Percentiles rank a stretch among this genome's conserved stretches.
phyloP scores from a whole-genome alignment of 352 stramenopile species.

The Peronospora farinosa region DNA sequence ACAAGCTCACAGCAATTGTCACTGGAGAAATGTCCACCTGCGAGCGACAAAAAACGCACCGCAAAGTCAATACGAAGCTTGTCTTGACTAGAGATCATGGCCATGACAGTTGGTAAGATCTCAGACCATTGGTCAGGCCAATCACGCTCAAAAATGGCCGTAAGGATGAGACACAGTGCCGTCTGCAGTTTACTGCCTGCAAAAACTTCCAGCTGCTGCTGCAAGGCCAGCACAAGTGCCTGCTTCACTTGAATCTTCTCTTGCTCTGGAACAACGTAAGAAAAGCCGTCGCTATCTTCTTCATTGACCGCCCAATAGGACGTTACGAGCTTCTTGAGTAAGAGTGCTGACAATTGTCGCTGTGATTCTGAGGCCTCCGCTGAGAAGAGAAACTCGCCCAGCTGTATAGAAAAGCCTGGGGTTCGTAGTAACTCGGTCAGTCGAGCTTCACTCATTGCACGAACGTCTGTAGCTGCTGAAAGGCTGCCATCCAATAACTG shows the following conservation, averaged over 20 bases:
- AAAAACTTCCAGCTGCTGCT: slow-evolving; percentile 56
- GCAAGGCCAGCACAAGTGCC: slow-evolving; percentile 48
- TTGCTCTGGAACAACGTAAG: slow-evolving; percentile 49
- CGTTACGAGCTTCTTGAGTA: slow-evolving; percentile 73
- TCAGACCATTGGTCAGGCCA: slow-evolving; percentile 80
- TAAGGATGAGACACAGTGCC: slow-evolving; percentile 64
- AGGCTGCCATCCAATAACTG: slow-evolving; percentile 52
- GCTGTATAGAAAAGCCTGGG: slow-evolving; percentile 63
- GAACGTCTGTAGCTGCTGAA: slow-evolving; percentile 37
- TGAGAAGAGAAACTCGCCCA: slow-evolving; percentile 66
- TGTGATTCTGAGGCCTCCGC: slow-evolving; percentile 31
- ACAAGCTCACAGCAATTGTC: slow-evolving; percentile 78
- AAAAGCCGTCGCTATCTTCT: slow-evolving; percentile 9
- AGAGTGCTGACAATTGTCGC: slow-evolving; percentile 60
- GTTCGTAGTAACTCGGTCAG: slow-evolving; percentile 51
- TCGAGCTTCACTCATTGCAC: slow-evolving; percentile 55
- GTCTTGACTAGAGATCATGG: slow-evolving; percentile 47
- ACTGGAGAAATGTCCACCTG: slow-evolving; percentile 66
- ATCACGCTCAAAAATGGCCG: slow-evolving; percentile 78
- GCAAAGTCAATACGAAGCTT: slow-evolving; percentile 60
- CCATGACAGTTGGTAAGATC: slow-evolving; percentile 56
- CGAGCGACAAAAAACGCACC: slow-evolving; percentile 69
- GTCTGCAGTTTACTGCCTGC: slow-evolving; percentile 70
- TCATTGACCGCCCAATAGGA: slow-evolving; percentile 55
- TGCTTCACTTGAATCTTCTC: slow-evolving; percentile 67